A percentile compares a stretch with the other conserved stretches of the same genome.
These are phyloP conservation scores for Phialocephala sp. DNA, from an alignment of 2,329 filamentous ascomycete species.

Conservation along the genomic window DNA sequence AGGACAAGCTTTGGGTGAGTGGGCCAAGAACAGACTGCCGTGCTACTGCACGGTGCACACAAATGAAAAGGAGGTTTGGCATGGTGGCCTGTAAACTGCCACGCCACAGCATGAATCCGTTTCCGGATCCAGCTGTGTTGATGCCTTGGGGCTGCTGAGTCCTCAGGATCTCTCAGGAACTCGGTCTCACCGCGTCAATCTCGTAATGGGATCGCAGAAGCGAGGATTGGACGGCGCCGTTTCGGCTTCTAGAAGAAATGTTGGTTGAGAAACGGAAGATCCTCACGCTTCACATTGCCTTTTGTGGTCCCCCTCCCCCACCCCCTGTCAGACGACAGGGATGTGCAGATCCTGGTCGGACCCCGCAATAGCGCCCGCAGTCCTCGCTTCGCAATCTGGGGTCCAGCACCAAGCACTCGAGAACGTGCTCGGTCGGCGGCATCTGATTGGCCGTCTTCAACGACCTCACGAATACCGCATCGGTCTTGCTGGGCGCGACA, in stretches of 20 bases:
- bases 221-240: background rate
- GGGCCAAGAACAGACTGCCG: background rate
- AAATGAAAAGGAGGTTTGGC: no score
- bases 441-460: slow-evolving; percentile 28
- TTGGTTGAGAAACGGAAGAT: background rate
- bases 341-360: background rate
- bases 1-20: background rate
- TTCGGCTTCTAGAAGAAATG: background rate
- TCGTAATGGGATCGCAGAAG: background rate
- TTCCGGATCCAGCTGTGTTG: no score
- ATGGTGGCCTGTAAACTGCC: no score
- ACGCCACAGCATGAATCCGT: no score
- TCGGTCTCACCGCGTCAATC: background rate
- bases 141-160: no score
- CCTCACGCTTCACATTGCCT: slow-evolving; percentile 13
- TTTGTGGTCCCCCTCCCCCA: no score
- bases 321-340: background rate
- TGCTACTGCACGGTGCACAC: no score
- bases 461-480: slow-evolving; percentile 10
- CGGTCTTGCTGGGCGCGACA: background rate
- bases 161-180: background rate
- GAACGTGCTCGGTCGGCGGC: slow-evolving; percentile 23
- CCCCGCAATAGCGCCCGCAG: slow-evolving; percentile 8
- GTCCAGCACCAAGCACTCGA: slow-evolving; percentile 18
- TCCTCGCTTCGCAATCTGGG: slow-evolving; percentile 8